Base-by-base conservation (phyloP, 1,139 yeast species). In the Tardiomyces depauwii region DNA sequence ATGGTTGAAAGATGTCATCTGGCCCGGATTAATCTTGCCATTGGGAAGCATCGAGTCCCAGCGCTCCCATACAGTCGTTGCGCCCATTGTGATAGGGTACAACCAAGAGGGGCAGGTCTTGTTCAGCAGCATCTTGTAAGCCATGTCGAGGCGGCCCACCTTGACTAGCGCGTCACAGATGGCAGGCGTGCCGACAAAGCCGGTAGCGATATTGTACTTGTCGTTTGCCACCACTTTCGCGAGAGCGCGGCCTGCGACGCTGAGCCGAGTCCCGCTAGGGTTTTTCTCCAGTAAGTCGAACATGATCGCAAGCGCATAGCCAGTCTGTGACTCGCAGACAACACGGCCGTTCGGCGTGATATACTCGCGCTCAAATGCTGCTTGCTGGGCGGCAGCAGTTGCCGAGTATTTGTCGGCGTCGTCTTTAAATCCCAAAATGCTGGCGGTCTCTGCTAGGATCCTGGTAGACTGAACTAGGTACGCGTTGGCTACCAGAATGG, bases 21-120 rank as follows among this genome's bases (percentile, higher is more conserved):
- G 49, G 12, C 57, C 57, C 2, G 57, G 56, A 42, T 54, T 54
- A 45, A 54, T 53, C 16, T 43, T 27, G 18, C 57, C 57, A 40
- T 54, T 47, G 5, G 53, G 54, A 25, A 51, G 36, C 56, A 54
- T 53, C 39, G 57, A 53, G 36, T 54, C 56, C 56, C 56, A 54
- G 9, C 56, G 43, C 41, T 53, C 56, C 56, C 56, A 53, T 13
- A 53, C 45, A 3, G 57, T 54, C 12, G 57, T 54, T 5, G 57
- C 57, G 9, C 57, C 57, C 56, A 54, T 50, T 10, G 57, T 28
- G 12, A 54, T 52, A 10, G 57, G 57, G 39, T 54, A 54, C 27
- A 54, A 40, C 57, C 57, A 54, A 3, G 57, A 54, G 18, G 57
- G 57, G 40, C 55, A 48, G 32, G 45, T 44, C 30, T 46, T 48